A percentile compares a stretch with the other conserved stretches of the same genome.
Conservation (phyloP, 768 basidiomycete species). For the Agrocybe praecox region DNA sequence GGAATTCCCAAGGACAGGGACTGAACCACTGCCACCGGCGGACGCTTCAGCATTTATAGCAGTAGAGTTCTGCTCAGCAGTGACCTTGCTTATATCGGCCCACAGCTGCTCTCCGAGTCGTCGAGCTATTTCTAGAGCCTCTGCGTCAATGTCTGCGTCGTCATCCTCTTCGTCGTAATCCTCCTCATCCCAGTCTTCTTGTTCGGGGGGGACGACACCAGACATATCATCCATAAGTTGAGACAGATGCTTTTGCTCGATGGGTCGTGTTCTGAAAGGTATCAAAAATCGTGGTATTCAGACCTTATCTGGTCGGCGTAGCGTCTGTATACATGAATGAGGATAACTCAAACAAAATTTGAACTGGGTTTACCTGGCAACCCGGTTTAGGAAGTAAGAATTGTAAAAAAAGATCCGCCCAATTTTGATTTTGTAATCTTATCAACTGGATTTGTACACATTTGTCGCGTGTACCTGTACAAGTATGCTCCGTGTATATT, state of each 20-base stretch:
- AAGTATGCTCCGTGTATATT: neutral
- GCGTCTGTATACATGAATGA: neutral
- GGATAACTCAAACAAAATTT: neutral
- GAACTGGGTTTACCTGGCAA: neutral
- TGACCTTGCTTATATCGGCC: constrained; percentile 74
- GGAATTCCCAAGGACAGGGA: neutral
- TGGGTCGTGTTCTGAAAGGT: neutral
- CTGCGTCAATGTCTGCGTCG: constrained; percentile 64
- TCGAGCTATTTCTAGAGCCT: constrained; percentile 75
- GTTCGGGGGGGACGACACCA: constrained; percentile 3
- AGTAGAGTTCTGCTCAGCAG: constrained; percentile 30
- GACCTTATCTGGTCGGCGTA: neutral
- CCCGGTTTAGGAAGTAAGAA: neutral
- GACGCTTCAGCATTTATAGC: neutral
- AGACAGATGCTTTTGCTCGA: neutral
- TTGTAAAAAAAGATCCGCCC: too few species aligned
- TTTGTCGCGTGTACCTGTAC: constrained; percentile 20
- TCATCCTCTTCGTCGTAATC: constrained; percentile 59
- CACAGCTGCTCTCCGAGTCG: constrained; percentile 75
- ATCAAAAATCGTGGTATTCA: neutral
- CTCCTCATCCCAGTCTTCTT: constrained; percentile 41
- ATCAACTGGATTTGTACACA: constrained; percentile 31
- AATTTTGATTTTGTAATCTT: constrained; percentile 27
- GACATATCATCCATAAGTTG: neutral
- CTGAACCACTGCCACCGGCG: neutral